phyloP scores from a whole-genome alignment of 2,329 filamentous ascomycete genomes.

The Myriangium duriaei region DNA sequence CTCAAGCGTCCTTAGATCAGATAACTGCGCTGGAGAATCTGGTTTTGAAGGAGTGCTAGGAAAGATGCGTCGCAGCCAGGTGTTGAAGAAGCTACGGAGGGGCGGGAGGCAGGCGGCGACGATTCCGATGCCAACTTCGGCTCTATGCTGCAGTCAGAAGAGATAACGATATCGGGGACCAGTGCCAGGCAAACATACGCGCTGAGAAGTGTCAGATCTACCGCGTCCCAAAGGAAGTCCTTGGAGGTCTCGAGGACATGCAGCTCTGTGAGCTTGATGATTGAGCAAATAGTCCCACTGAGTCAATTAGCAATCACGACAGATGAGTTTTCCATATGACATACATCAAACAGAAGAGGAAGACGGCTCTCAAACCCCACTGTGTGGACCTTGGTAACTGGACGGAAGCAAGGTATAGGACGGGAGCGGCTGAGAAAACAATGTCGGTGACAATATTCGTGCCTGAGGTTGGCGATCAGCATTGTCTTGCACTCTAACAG shows the following conservation, averaged over 20 bases:
- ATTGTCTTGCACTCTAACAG: background rate
- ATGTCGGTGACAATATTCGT: slow-evolving; percentile 12
- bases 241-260: slow-evolving; percentile 8
- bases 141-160: background rate
- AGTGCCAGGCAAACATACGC: background rate
- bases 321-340: background rate
- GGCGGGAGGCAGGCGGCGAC: slow-evolving; percentile 12
- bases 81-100: slow-evolving; percentile 11
- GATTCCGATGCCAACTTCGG: slow-evolving; percentile 12
- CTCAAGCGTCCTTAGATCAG: slow-evolving; percentile 5
- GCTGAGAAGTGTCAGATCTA: slow-evolving; percentile 10
- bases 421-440: slow-evolving; percentile 9
- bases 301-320: background rate
- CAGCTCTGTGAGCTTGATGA: slow-evolving; percentile 10
- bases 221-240: slow-evolving; percentile 10
- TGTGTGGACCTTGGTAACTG: slow-evolving; percentile 10
- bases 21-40: background rate
- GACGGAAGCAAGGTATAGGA: slow-evolving; percentile 11
- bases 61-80: slow-evolving; percentile 8
- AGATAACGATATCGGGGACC: background rate
- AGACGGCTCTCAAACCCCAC: slow-evolving; percentile 11
- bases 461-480: slow-evolving; percentile 1
- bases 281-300: slow-evolving; percentile 11
- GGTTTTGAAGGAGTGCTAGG: slow-evolving; percentile 5
- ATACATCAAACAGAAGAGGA: slow-evolving; percentile 12